Conservation (phyloP, 306 rosid species). For the Cicer bijugum region DNA sequence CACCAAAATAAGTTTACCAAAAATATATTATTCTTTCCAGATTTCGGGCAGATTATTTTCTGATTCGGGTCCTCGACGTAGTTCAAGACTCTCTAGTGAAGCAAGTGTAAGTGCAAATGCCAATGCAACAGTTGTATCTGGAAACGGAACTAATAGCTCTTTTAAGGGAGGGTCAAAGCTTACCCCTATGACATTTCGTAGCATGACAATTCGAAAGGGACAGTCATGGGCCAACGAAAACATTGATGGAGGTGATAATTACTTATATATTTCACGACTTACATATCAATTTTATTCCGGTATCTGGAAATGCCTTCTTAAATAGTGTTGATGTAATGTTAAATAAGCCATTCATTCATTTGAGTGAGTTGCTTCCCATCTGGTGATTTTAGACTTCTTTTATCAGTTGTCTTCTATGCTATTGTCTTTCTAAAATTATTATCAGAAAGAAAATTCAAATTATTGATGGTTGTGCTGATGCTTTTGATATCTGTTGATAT, state of each 20-base stretch:
- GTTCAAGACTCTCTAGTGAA: slow-evolving; percentile 82
- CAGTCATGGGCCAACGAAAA: slow-evolving; percentile 91
- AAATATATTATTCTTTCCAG: slow-evolving; percentile 38
- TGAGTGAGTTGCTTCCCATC: slow-evolving; percentile 12
- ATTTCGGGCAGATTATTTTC: slow-evolving; percentile 92
- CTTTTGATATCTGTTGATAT: slow-evolving; percentile 29
- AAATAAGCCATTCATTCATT: slow-evolving; percentile 15
- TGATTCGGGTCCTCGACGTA: slow-evolving; percentile 97
- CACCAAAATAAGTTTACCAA: neutral
- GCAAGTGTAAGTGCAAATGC: slow-evolving; percentile 64
- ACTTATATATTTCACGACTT: slow-evolving; percentile 16
- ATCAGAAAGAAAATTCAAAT: slow-evolving; percentile 18
- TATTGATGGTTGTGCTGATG: slow-evolving; percentile 23
- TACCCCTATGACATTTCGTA: slow-evolving; percentile 73
- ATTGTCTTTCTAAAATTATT: slow-evolving; percentile 32
- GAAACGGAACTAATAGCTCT: slow-evolving; percentile 74
- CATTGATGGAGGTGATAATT: slow-evolving; percentile 74
- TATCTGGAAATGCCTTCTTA: slow-evolving; percentile 26
- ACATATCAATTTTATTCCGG: slow-evolving; percentile 16
- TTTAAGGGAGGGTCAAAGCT: slow-evolving; percentile 84
- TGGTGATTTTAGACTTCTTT: slow-evolving; percentile 17
- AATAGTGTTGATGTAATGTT: slow-evolving; percentile 21
- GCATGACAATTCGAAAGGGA: slow-evolving; percentile 72
- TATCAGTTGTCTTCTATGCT: slow-evolving; percentile 27
- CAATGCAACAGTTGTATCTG: slow-evolving; percentile 58